Percentiles rank a stretch among this genome's conserved stretches.
Conservation (phyloP, 2,329 filamentous ascomycete species). For the Hirsutella minnesotensis region DNA sequence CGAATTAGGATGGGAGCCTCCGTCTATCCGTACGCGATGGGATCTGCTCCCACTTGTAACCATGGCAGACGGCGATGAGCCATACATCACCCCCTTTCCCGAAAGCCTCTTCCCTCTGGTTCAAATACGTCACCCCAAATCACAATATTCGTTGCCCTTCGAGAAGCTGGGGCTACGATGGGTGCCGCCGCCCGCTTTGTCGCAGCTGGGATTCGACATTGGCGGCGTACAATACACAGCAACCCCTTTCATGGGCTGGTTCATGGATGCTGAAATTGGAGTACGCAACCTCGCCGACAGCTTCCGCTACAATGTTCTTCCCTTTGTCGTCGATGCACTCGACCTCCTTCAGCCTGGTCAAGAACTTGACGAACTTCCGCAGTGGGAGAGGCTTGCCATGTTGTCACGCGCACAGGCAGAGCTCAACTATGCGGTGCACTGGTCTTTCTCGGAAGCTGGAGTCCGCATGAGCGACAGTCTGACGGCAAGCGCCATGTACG, state of each 20-base stretch:
- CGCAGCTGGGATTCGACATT: constrained; percentile 1
- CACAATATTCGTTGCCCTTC: neutral
- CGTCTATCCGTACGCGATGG: constrained; percentile 1
- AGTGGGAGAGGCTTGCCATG: constrained; percentile 1
- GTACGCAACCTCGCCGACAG: constrained; percentile 1
- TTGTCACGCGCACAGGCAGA: constrained; percentile 2
- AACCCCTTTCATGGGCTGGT: constrained; percentile 3
- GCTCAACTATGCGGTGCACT: constrained; percentile 1
- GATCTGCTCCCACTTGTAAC: constrained; percentile 2
- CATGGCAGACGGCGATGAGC: constrained; percentile 3
- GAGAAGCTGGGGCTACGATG: constrained; percentile 2
- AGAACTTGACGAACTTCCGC: constrained; percentile 2
- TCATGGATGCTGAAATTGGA: constrained; percentile 3
- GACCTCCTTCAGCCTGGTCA: neutral
- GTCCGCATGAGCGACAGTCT: constrained; percentile 4
- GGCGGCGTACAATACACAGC: constrained; percentile 3
- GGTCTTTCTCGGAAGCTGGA: constrained; percentile 1
- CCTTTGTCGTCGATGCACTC: neutral
- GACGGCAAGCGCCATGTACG: constrained; percentile 3
- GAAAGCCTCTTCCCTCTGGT: constrained; percentile 2
- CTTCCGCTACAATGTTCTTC: constrained; percentile 2
- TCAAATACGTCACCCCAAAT: neutral
- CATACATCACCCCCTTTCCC: neutral
- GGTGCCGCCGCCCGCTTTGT: constrained; percentile 1
- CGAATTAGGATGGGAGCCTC: constrained; percentile 1